phyloP scores from a whole-genome alignment of 2,329 filamentous ascomycete species.

The Botrytis medusae region DNA sequence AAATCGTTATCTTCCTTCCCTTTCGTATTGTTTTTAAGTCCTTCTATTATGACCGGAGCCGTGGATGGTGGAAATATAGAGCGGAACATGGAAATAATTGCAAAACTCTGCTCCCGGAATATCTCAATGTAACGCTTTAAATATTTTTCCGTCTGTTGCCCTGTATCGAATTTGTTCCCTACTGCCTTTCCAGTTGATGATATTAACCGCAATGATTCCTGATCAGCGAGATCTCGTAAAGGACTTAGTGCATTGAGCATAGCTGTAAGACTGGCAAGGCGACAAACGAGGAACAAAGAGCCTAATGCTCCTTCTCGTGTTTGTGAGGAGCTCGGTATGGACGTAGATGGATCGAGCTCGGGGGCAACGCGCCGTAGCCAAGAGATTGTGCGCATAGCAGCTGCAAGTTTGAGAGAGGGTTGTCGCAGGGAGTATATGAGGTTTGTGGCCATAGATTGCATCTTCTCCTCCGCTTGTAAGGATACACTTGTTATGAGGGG shows the following conservation, averaged over 20 bases:
- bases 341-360: conserved; percentile 59
- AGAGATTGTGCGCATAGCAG: conserved; percentile 84
- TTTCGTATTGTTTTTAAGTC: conserved; percentile 25
- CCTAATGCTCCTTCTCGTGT: conserved; percentile 68
- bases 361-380: conserved; percentile 87
- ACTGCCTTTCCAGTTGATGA: conserved; percentile 24
- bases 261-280: conserved; percentile 73
- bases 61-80: conserved; percentile 70
- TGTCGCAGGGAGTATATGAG: conserved; percentile 75
- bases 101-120: conserved; percentile 95
- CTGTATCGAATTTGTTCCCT: conserved; percentile 57
- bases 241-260: conserved; percentile 84
- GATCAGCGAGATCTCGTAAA: conserved; percentile 82
- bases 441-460: conserved; percentile 84
- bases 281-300: conserved; percentile 82
- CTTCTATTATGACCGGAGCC: conserved; percentile 25
- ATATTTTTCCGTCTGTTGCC: conserved; percentile 91
- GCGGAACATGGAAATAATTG: conserved; percentile 90
- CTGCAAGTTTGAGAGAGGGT: conserved; percentile 81
- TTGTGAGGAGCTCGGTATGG: conserved; percentile 30
- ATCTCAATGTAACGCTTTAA: conserved; percentile 96
- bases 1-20: conserved; percentile 41
- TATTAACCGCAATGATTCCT: conserved; percentile 61
- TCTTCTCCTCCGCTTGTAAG: conserved; percentile 77
- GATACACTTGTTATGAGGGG: conserved; percentile 71